Base-by-base conservation (phyloP, 2,329 filamentous ascomycete species). In the Pleomassaria siparia region DNA sequence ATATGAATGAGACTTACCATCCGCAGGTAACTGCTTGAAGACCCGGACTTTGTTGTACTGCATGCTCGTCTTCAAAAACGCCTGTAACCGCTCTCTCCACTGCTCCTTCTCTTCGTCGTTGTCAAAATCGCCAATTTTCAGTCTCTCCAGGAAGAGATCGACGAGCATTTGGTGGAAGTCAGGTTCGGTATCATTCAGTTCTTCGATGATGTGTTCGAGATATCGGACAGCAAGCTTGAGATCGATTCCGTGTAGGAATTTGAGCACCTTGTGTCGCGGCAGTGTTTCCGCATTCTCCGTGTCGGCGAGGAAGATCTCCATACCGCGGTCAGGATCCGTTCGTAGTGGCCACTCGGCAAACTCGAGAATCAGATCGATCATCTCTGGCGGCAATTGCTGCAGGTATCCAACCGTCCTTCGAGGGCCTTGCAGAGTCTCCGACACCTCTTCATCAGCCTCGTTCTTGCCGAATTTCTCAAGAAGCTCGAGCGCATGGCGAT, bases 211-310 rank as follows among this genome's bases (percentile, higher is more conserved):
- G 71, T 99, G 92, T 65, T 96, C 91, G 4, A 97, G 76, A 67
- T 99, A 99, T 51, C 76, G 80, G 21, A 89, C 81, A 52, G 94
- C 90, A 10, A 97, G 80, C 36, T 79, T 77, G 9, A 77, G 64
- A 59, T 95, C 85, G 26, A 95, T 83, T 0, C 75, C 73, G 33
- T 83, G 79, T 3, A 99, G 74, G 62, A 92, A 97, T 2, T 79
- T 75, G 2, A 92, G 77, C 0, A 99, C 88, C 43, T 76, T 81
- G 24, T 88, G 81, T 33, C 92, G 81, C 2, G 92, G 91, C 10
- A 99, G 72, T 0, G 85, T 90, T 74, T 97, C 94, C 1, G 94
- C 91, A 62, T 97, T 97, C 66, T 96, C 90, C 1, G 90, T 94
- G 66, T 99, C 94, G 1, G 89, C 89, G 0, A 94, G 74, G 70